A percentile compares a stretch with the other conserved stretches of the same genome.
Conservation (phyloP, 2,329 filamentous ascomycete species). For the Claviceps sp. region DNA sequence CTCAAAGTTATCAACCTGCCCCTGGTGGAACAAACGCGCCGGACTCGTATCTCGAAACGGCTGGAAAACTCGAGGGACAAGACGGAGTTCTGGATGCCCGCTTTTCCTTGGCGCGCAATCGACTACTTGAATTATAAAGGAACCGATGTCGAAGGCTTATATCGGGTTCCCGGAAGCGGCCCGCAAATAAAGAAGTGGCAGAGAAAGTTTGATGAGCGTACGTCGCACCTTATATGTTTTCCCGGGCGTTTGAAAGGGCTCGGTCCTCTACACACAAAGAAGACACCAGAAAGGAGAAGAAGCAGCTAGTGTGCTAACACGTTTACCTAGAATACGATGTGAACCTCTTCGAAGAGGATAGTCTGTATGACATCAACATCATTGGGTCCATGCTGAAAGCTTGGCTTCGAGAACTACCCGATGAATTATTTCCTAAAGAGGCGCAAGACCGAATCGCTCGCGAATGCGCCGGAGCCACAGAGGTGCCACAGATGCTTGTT, state of each 20-base stretch:
- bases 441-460: slow-evolving; percentile 69
- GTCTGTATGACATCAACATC: slow-evolving; percentile 92
- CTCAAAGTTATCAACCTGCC: slow-evolving; percentile 77
- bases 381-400: slow-evolving; percentile 93
- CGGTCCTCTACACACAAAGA: too few relatives aligned
- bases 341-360: slow-evolving; percentile 73
- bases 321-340: slow-evolving; percentile 59
- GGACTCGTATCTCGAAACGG: slow-evolving; percentile 80
- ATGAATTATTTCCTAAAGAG: slow-evolving; percentile 80
- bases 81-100: slow-evolving; percentile 98
- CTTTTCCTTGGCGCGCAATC: slow-evolving; percentile 87
- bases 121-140: slow-evolving; percentile 94
- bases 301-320: slow-evolving; percentile 1
- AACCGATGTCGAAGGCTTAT: slow-evolving; percentile 85
- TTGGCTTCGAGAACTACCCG: slow-evolving; percentile 88
- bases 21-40: slow-evolving; percentile 76
- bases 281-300: not conserved
- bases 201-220: slow-evolving; percentile 75
- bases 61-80: slow-evolving; percentile 83
- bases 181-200: slow-evolving; percentile 91
- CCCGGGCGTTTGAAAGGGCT: too few relatives aligned
- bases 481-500: slow-evolving; percentile 72
- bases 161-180: slow-evolving; percentile 81
- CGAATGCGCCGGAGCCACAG: slow-evolving; percentile 65
- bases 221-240: slow-evolving; percentile 9